These are phyloP conservation scores for Aspergillus terreus DNA, from an alignment of 2,329 filamentous ascomycete genomes.

Conservation along the genomic window DNA sequence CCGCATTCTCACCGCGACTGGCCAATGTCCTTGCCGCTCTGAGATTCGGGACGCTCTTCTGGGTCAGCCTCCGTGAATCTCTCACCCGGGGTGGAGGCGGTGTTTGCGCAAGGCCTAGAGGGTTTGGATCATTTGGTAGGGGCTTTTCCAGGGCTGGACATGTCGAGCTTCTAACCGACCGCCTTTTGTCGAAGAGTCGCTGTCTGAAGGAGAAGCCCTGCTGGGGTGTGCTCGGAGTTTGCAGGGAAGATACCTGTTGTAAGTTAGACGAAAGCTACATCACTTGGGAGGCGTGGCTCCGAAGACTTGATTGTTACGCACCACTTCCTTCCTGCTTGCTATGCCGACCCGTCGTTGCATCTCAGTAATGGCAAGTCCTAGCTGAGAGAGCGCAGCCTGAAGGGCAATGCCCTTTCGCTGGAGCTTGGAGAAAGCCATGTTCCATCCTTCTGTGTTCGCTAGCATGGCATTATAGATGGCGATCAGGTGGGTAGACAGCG, in stretches of 20 bases:
- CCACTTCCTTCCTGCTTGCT: conserved; percentile 67
- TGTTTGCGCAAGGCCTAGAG: conserved; percentile 6
- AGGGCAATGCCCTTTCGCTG: conserved; percentile 69
- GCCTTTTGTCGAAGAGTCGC: conserved; percentile 20
- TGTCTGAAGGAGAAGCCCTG: conserved; percentile 22
- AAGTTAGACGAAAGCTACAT: conserved; percentile 5
- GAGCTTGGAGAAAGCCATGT: conserved; percentile 71
- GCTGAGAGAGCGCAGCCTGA: conserved; percentile 64
- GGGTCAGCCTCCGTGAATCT: conserved; percentile 8
- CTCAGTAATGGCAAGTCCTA: conserved; percentile 74
- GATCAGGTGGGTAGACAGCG: conserved; percentile 56
- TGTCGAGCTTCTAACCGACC: conserved; percentile 4
- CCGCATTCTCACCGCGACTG: conserved; percentile 9
- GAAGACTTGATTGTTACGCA: conserved; percentile 48
- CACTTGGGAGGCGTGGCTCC: no score
- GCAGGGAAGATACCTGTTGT: conserved; percentile 20
- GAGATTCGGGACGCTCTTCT: conserved; percentile 16
- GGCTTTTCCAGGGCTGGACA: conserved; percentile 24
- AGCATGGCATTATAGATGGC: conserved; percentile 87
- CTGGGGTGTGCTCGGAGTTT: conserved; percentile 6
- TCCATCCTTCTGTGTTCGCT: conserved; percentile 88
- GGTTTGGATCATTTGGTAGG: conserved; percentile 25
- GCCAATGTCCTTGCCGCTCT: conserved; percentile 12
- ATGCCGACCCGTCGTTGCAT: conserved; percentile 82
- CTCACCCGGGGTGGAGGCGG: conserved; percentile 10